These are phyloP conservation scores for Plectosphaerella cucumerina DNA, from an alignment of 2,329 filamentous ascomycete species.

Conservation along the genomic window DNA sequence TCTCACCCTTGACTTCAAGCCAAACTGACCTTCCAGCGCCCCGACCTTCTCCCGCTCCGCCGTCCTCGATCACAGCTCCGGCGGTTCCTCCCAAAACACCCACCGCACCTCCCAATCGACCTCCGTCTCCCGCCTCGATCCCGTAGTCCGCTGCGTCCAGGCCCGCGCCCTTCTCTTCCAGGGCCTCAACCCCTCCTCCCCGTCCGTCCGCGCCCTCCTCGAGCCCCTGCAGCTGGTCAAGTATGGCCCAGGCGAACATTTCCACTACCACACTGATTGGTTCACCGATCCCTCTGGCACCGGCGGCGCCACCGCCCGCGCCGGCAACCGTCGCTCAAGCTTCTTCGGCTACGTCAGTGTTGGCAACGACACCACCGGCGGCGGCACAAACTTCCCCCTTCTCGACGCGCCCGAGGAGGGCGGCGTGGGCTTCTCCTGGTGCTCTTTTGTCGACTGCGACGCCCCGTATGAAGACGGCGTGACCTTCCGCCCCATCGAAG, in stretches of 20 bases:
- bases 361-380: constrained; percentile 34
- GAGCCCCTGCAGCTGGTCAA: constrained; percentile 45
- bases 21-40: constrained; percentile 23
- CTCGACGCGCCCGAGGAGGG: constrained; percentile 29
- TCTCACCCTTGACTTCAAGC: neutral
- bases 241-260: constrained; percentile 38
- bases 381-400: constrained; percentile 45
- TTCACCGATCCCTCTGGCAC: constrained; percentile 35
- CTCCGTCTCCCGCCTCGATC: constrained; percentile 33
- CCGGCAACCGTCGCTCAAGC: constrained; percentile 39
- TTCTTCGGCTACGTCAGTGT: constrained; percentile 45
- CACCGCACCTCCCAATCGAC: constrained; percentile 43
- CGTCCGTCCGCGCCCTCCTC: constrained; percentile 25
- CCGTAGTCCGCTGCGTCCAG: constrained; percentile 41
- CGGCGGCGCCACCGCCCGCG: constrained; percentile 24
- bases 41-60: constrained; percentile 40
- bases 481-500: constrained; percentile 42
- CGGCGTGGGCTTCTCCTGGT: constrained; percentile 8
- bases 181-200: constrained; percentile 30
- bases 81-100: constrained; percentile 25
- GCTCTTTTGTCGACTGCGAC: constrained; percentile 41
- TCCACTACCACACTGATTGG: constrained; percentile 49
- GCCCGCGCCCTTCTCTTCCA: constrained; percentile 41
- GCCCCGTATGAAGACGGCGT: constrained; percentile 40
- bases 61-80: constrained; percentile 26